Evolutionary conservation across 139 green algal species (phyloP).

Genomic region (Chlorella vulgaris): DNA sequence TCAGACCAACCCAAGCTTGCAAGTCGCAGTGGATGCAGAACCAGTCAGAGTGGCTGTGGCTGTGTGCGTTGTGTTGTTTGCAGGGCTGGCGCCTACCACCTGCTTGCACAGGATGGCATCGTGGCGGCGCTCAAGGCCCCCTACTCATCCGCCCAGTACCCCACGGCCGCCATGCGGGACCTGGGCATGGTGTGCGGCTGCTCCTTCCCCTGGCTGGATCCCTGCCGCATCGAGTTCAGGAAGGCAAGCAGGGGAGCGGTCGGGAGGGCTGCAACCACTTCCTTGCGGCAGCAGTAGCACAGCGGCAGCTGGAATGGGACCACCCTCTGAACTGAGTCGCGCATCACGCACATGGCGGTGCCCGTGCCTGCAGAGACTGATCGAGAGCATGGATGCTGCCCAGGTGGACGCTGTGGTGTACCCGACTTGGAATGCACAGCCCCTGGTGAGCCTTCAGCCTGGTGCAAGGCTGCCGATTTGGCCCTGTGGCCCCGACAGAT

Average conservation of each 20-base stretch:
- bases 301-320: no score
- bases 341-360: background rate
- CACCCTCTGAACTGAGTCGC: no score
- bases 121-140: background rate
- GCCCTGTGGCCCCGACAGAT: no score
- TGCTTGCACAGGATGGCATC: background rate
- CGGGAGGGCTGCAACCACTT: background rate
- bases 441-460: background rate
- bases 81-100: conserved; percentile 12
- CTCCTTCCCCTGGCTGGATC: conserved; percentile 8
- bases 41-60: no score
- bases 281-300: no score
- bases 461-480: no score
- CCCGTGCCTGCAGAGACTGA: background rate
- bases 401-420: conserved; percentile 16
- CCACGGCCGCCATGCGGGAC: background rate
- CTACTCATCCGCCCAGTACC: background rate
- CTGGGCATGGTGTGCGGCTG: conserved; percentile 26
- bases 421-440: conserved; percentile 24
- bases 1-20: no score
- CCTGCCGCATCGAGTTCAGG: conserved; percentile 28
- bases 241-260: background rate
- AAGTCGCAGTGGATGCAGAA: no score
- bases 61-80: background rate
- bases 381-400: conserved; percentile 16